Evolutionary conservation across 2,329 filamentous ascomycete genomes (phyloP).

Genomic region (Phaeosphaeria sp.): DNA sequence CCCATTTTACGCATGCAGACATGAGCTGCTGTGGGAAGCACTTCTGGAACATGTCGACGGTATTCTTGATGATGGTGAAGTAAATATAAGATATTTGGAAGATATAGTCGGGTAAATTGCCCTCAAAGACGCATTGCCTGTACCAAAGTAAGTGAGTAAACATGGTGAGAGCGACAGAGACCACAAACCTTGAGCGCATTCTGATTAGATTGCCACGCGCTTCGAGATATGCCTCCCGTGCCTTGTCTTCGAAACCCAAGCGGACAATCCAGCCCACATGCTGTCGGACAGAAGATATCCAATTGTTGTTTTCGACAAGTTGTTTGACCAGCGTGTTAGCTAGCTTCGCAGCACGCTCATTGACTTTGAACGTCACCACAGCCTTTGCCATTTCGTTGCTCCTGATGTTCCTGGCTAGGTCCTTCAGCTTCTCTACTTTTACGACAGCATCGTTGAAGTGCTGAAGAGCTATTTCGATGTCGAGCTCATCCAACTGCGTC

Average conservation of each 20-base stretch:
- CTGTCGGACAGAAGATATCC: slow-evolving; percentile 76
- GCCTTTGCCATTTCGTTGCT: slow-evolving; percentile 62
- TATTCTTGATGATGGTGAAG: slow-evolving; percentile 93
- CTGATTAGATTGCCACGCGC: slow-evolving; percentile 80
- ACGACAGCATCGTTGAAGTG: slow-evolving; percentile 84
- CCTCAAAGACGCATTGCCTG: slow-evolving; percentile 94
- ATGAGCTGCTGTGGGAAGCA: slow-evolving; percentile 82
- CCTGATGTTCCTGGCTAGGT: slow-evolving; percentile 69
- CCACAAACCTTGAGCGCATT: slow-evolving; percentile 75
- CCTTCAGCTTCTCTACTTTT: slow-evolving; percentile 81
- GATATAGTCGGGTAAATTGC: slow-evolving; percentile 89
- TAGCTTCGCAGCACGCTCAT: slow-evolving; percentile 70
- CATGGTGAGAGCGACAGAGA: not conserved
- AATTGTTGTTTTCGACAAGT: slow-evolving; percentile 68
- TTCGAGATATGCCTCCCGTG: slow-evolving; percentile 83
- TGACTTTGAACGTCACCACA: slow-evolving; percentile 74
- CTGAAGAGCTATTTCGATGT: slow-evolving; percentile 94
- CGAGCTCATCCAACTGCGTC: slow-evolving; percentile 90
- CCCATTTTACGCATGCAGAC: slow-evolving; percentile 96
- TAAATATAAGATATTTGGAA: slow-evolving; percentile 96
- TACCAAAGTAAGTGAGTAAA: not conserved
- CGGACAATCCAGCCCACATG: slow-evolving; percentile 85
- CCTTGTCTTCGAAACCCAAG: slow-evolving; percentile 88
- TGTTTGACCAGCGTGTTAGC: slow-evolving; percentile 77
- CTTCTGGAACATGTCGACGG: slow-evolving; percentile 82